Evolutionary conservation across 2,329 filamentous ascomycete genomes (phyloP).

Genomic region (Xylaria polymorpha): DNA sequence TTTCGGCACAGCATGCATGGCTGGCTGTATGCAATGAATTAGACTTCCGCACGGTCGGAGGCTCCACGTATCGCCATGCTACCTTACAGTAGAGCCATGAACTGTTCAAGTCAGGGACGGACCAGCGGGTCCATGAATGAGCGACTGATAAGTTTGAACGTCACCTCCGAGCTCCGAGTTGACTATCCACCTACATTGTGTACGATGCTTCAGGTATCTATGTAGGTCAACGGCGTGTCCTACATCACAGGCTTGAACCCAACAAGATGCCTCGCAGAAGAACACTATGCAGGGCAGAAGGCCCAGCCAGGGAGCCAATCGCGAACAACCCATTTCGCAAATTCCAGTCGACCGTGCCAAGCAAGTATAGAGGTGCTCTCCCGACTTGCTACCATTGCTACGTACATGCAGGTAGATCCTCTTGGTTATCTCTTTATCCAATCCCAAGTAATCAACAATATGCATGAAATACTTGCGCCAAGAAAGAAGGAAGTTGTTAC

Average conservation of each 20-base stretch:
- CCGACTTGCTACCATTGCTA: too few relatives aligned
- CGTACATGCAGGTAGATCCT: not conserved
- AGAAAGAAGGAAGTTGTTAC: constrained; percentile 1
- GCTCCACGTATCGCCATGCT: not conserved
- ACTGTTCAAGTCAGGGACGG: not conserved
- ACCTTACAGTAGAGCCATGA: not conserved
- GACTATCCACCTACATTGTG: not conserved
- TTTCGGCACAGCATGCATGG: constrained; percentile 6
- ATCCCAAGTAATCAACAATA: not conserved
- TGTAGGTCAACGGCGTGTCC: not conserved
- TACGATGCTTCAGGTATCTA: not conserved
- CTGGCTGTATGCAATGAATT: not conserved
- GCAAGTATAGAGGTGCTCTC: too few relatives aligned
- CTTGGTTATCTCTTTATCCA: not conserved
- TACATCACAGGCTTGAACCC: too few relatives aligned
- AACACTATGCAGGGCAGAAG: not conserved
- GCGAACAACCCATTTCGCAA: too few relatives aligned
- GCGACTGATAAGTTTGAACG: not conserved
- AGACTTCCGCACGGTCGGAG: constrained; percentile 16
- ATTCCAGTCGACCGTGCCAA: too few relatives aligned
- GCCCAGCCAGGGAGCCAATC: too few relatives aligned
- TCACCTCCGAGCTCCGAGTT: not conserved
- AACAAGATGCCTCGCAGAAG: not conserved
- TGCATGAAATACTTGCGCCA: constrained; percentile 2
- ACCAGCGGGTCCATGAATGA: constrained; percentile 4